Base-by-base conservation (phyloP, 129 eudicot genomes). In the Kitagawia praeruptora region DNA sequence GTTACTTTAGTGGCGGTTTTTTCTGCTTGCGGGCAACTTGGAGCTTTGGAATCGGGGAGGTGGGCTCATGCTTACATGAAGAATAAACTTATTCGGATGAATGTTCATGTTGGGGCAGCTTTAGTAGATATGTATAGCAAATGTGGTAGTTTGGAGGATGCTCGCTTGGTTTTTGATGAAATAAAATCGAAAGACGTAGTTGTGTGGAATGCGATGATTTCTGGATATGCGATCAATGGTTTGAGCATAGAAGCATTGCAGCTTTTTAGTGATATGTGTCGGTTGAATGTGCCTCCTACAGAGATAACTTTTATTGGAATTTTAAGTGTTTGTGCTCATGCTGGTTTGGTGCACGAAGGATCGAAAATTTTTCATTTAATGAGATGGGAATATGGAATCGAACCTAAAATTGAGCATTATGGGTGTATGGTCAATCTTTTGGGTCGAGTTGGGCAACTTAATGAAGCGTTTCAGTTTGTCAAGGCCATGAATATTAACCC, bases 381-480 rank as follows among this genome's bases (percentile, higher is more conserved):
- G 98, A 80, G 83, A 75, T 51, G 34, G 2, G 76, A 83, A 63
- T 85, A 91, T 74, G 47, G 64, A n/a, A 79, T 86, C 41, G 79
- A 85, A 78, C 93, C 96, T 4, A 85, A 84, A 40, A 75, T 89
- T 40, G 97, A 91, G 85, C 98, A 91, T 75, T 94, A 94, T 70
- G 98, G 97, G 31, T 94, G 97, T 70, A 87, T 91, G 92, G 93
- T 94, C 31, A 90, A 91, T 87, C 96, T 94, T 80, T 89, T 94
- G 12, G 97, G 93, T 9, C 92, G 98, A 77, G 96, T 93, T 10
- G 93, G 98, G 16, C 70, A 80, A 70, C 84, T 94, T 42, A 80
- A 91, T 44, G 92, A 90, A 19, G 98, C 97, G 19, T 91, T 91
- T 61, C 82, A 71, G 81, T 87, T 94, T 23, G 83, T 88, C 70